These are phyloP conservation scores for Nosema muscidifuracis DNA, from an alignment of 371 early-diverging fungal genomes.

Conservation along the genomic window DNA sequence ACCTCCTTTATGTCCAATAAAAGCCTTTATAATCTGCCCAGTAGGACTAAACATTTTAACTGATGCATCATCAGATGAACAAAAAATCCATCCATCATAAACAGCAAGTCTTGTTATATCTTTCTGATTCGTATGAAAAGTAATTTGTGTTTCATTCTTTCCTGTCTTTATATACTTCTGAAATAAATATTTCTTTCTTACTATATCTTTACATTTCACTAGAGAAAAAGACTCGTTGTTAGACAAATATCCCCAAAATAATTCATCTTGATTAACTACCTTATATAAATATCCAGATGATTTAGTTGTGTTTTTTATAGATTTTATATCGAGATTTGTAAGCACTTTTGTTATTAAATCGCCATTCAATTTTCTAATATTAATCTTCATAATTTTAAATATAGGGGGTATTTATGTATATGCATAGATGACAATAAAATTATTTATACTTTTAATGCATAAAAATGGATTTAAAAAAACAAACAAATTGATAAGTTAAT, in stretches of 20 bases:
- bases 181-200: slow-evolving; percentile 40
- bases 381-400: too few species aligned
- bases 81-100: slow-evolving; percentile 17
- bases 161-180: slow-evolving; percentile 24
- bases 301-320: slow-evolving; percentile 46
- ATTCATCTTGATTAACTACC: slow-evolving; percentile 33
- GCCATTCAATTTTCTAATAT: slow-evolving; percentile 7
- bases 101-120: slow-evolving; percentile 47
- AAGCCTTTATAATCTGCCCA: slow-evolving; percentile 66
- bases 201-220: slow-evolving; percentile 26
- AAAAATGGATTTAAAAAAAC: too few species aligned
- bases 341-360: slow-evolving; percentile 37
- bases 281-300: slow-evolving; percentile 24
- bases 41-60: slow-evolving; percentile 47
- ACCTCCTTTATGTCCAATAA: slow-evolving; percentile 87
- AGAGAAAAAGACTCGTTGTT: slow-evolving; percentile 8
- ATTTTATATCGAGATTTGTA: slow-evolving; percentile 27
- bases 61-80: slow-evolving; percentile 57
- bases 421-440: too few species aligned
- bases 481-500: too few species aligned
- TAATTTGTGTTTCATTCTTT: slow-evolving; percentile 8
- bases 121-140: slow-evolving; percentile 45
- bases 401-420: too few species aligned
- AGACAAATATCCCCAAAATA: slow-evolving; percentile 43
- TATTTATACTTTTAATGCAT: too few species aligned